Evolutionary conservation across 2,329 filamentous ascomycete genomes (phyloP), one percentile per base, ranked within the genome.

Genomic region (Cercospora brassicicola): DNA sequence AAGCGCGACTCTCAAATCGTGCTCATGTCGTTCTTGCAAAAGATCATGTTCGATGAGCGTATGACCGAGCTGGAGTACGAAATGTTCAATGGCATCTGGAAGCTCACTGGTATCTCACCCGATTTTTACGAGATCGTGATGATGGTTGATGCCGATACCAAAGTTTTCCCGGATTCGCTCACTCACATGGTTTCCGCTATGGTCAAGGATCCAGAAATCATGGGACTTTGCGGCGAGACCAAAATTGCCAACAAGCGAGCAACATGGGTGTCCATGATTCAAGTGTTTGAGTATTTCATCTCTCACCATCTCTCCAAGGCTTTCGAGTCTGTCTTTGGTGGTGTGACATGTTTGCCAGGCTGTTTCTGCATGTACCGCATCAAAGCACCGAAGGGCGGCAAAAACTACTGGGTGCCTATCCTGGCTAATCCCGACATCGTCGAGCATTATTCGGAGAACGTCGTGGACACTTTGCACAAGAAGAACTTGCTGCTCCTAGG

Each of bases 291-390:
- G 81, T 97, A 98, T 84, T 99, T 98, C 84, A 95, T 99, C 82
- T 98, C 95, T 2, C 95, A 99, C 80, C 96, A 99, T 80, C 87
- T 96, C 76, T 89, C 94, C 76, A 99, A 99, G 82, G 93, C 94
- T 3, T 99, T 99, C 82, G 95, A 99, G 81, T 97, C 94, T 0
- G 91, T 97, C 73, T 99, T 99, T 81, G 95, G 95, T 82, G 95
- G 95, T 91, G 95, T 99, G 69, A 99, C 95, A 72, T 99, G 95
- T 86, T 85, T 99, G 74, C 95, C 95, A 15, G 95, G 95, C 72
- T 99, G 95, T 85, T 99, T 99, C 89, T 97, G 93, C 86, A 99
- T 99, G 96, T 99, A 99, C 84, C 92, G 95, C 77, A 98, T 99
- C 87, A 99, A 99, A 83, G 92, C 95, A 31, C 96, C 95, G 69